These are phyloP conservation scores for Oropetium thomaeum DNA, from an alignment of 176 grass and related monocot genomes.

Conservation along the genomic window DNA sequence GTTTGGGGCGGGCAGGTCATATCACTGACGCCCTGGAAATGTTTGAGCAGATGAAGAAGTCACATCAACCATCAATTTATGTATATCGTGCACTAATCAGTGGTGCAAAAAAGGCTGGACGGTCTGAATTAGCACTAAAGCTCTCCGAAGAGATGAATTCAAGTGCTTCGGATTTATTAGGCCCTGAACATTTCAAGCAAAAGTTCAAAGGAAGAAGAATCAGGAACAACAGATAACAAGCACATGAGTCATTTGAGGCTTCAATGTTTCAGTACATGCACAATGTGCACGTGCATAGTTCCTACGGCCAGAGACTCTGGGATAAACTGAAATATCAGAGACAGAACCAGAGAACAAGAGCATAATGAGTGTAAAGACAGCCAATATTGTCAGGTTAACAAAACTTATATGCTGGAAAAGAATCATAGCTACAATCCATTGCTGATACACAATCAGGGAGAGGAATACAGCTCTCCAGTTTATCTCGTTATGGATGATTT, in stretches of 20 bases:
- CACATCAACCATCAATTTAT: slow-evolving; percentile 64
- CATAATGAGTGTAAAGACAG: neutral
- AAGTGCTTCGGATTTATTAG: slow-evolving; percentile 46
- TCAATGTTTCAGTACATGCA: neutral
- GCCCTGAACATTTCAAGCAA: slow-evolving; percentile 61
- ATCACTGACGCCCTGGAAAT: slow-evolving; percentile 55
- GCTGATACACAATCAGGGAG: neutral
- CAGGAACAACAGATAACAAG: slow-evolving; percentile 23
- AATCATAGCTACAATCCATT: neutral
- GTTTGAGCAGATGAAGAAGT: slow-evolving; percentile 69
- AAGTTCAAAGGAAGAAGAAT: slow-evolving; percentile 39
- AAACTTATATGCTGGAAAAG: neutral
- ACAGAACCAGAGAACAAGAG: neutral
- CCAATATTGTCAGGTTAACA: neutral
- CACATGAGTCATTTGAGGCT: neutral
- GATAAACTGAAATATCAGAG: neutral
- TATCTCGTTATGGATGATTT: neutral
- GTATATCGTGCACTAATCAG: slow-evolving; percentile 74
- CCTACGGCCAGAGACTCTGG: neutral
- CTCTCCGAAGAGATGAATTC: slow-evolving; percentile 67
- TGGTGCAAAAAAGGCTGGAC: slow-evolving; percentile 55
- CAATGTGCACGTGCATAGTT: neutral
- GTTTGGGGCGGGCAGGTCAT: slow-evolving; percentile 61
- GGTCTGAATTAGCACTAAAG: slow-evolving; percentile 56
- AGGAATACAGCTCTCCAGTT: neutral